Evolutionary conservation across 108 stramenopile species (phyloP), one percentile per base, ranked within the genome.

Genomic region (Cyclotella choctawhatcheeana): DNA sequence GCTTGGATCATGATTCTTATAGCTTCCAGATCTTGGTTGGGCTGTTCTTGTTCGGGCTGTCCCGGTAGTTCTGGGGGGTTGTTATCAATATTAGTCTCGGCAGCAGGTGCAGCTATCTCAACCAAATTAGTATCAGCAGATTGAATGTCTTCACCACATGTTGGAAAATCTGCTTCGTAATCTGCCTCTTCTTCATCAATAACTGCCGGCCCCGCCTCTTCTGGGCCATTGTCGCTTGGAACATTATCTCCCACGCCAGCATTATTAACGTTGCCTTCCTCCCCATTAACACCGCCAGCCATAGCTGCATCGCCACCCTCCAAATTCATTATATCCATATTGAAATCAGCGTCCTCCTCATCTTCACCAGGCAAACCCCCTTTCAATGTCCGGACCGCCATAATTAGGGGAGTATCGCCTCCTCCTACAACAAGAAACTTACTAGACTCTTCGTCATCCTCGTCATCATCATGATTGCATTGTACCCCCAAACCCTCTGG

Each of bases 331-430:
- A 67, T 4, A 43, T 69, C 40, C 25, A 56, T 44, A 16, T 56
- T 24, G 2, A 35, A 51, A 6, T 40, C 51, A 27, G 29, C 53
- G 18, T 56, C 53, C 13, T 56, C 67, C 12, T 31, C 50, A 13
- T 56, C 53, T 17, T 69, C 66, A 22, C 34, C 66, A n/a, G 24
- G 25, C 44, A 48, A 47, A 22, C 22, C 66, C n/a, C 34, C 50
- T 4, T 67, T 67, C 20, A 67, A 34, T 22, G 66, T 67, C n/a
- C 55, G 54, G 20, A 52, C 52, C 13, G 50, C 50, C 27, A 69
- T 37, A 21, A 69, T 69, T 7, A 69, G 44, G 0, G 67, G 67
- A n/a, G 67, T 69, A 14, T 56, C 55, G 25, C 67, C 67, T 44
- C 67, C 67, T 16, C 50, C 67, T 43, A 34, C 59, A 6, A 34